Percentiles rank a stretch among this genome's conserved stretches.
phyloP scores from a whole-genome alignment of 2,329 filamentous ascomycete species.

The Sporothrix brasiliensis region DNA sequence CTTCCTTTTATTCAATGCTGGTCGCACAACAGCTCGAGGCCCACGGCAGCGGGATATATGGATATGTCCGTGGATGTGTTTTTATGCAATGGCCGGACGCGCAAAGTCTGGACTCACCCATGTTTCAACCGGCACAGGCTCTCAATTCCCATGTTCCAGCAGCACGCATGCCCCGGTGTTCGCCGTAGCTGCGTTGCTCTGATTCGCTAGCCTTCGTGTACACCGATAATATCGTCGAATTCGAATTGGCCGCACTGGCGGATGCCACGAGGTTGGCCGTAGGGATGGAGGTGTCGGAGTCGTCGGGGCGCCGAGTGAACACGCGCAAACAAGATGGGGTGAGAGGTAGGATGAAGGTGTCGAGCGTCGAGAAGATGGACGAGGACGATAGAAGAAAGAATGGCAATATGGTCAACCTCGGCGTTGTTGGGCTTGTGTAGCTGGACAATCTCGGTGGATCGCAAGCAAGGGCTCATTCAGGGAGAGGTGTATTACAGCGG shows the following conservation, averaged over 20 bases:
- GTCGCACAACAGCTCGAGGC: conserved; percentile 32
- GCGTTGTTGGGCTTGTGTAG: conserved; percentile 14
- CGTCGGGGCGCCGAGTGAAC: background rate
- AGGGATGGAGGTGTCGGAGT: background rate
- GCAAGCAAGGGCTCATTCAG: conserved; percentile 23
- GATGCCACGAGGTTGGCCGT: background rate
- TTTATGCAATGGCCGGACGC: conserved; percentile 15
- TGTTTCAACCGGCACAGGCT: conserved; percentile 32
- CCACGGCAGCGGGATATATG: conserved; percentile 32
- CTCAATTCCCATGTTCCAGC: conserved; percentile 33
- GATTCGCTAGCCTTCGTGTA: background rate
- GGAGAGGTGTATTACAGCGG: conserved; percentile 23
- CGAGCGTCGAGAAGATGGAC: background rate
- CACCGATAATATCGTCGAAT: background rate
- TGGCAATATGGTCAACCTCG: background rate
- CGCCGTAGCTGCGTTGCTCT: conserved; percentile 22
- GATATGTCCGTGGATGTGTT: background rate
- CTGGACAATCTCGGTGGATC: conserved; percentile 14
- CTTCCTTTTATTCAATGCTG: background rate
- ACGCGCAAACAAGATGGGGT: background rate
- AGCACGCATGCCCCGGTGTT: conserved; percentile 21
- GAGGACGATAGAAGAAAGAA: background rate
- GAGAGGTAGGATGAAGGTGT: background rate
- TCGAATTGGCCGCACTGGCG: background rate
- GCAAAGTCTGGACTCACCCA: conserved; percentile 33